phyloP scores from a whole-genome alignment of 2,329 filamentous ascomycete species.

The Pseudogymnoascus sp. region DNA sequence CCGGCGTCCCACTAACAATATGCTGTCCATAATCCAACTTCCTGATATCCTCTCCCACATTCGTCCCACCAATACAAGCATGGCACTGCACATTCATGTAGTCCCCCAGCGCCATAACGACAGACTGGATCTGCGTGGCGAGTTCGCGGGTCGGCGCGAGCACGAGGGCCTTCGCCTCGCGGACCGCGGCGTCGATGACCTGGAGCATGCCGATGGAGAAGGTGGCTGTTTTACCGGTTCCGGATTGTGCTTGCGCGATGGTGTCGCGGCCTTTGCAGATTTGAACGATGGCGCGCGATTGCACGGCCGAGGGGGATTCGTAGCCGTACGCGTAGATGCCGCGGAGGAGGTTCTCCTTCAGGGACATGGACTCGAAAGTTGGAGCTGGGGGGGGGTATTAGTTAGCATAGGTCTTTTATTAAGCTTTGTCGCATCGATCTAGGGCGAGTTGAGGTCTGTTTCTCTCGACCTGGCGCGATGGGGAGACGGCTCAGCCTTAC shows the following conservation, averaged over 20 bases:
- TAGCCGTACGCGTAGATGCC: constrained; percentile 98
- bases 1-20: constrained; percentile 95
- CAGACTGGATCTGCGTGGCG: constrained; percentile 95
- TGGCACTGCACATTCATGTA: constrained; percentile 99
- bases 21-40: constrained; percentile 97
- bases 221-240: constrained; percentile 93
- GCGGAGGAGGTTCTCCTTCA: constrained; percentile 78
- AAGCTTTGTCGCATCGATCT: background rate
- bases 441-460: background rate
- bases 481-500: background rate
- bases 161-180: constrained; percentile 90
- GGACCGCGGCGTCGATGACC: constrained; percentile 87
- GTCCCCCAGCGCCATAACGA: constrained; percentile 98
- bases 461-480: background rate
- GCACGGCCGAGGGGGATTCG: constrained; percentile 94
- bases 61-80: constrained; percentile 95
- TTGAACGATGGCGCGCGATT: constrained; percentile 96
- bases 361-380: constrained; percentile 10
- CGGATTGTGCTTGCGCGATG: constrained; percentile 95
- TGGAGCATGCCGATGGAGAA: constrained; percentile 96
- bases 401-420: background rate
- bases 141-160: constrained; percentile 94
- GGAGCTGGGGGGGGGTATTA: constrained; percentile 10
- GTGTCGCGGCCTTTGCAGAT: constrained; percentile 99
- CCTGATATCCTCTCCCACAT: constrained; percentile 94